Conservation (phyloP, 441 rosid genomes). For the Pelargonium australe region DNA sequence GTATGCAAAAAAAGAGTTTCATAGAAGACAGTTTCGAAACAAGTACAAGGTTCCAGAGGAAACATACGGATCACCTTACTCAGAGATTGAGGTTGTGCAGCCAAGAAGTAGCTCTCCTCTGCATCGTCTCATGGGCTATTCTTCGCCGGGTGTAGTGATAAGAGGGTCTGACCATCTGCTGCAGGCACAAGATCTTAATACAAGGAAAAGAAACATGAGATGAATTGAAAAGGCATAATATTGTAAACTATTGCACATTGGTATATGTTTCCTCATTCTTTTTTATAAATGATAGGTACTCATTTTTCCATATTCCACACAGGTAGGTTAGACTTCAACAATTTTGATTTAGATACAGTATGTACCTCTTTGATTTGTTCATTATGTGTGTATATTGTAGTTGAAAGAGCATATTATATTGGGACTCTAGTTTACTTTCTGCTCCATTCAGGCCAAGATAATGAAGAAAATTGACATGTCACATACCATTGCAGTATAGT, state of each 20-base stretch:
- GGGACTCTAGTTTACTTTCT: too few relatives aligned
- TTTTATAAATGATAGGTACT: too few relatives aligned
- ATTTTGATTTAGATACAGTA: too few relatives aligned
- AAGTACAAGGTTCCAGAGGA: conserved; percentile 25
- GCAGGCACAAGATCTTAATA: conserved; percentile 13
- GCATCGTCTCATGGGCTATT: conserved; percentile 84
- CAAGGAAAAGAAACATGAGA: not conserved
- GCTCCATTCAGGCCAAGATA: too few relatives aligned
- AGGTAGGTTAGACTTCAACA: too few relatives aligned
- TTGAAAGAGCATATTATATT: too few relatives aligned
- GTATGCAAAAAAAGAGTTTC: conserved; percentile 16
- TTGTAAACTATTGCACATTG: not conserved
- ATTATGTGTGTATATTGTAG: too few relatives aligned
- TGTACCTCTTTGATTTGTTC: too few relatives aligned
- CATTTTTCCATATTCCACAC: too few relatives aligned
- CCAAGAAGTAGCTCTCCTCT: conserved; percentile 51
- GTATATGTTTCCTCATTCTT: too few relatives aligned
- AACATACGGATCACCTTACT: conserved; percentile 25
- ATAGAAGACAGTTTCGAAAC: conserved; percentile 22
- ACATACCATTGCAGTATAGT: too few relatives aligned
- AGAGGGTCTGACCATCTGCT: conserved; percentile 18
- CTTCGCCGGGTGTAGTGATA: conserved; percentile 53
- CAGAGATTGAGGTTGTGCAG: conserved; percentile 40
- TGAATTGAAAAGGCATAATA: conserved; percentile 3
- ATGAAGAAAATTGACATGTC: too few relatives aligned